Base-by-base conservation (phyloP, 1,139 yeast species). In the Saccharomyces pastorianus region DNA sequence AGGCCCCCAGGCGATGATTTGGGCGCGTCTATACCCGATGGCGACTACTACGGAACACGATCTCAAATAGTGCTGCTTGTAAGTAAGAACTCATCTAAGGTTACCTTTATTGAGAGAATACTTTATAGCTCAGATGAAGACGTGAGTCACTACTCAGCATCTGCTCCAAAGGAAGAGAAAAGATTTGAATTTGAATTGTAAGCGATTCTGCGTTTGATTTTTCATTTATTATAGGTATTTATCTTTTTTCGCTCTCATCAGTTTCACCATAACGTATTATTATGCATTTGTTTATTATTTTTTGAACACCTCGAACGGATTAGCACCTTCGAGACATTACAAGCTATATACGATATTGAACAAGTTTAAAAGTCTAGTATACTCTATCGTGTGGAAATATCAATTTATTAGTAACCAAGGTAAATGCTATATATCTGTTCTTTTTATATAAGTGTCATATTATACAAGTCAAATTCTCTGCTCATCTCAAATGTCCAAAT, bases 21-120 rank as follows among this genome's bases (percentile, higher is more conserved):
- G 29, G 73, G 73, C 3, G 66, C 69, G 2, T 65, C 71, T 7
- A 51, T 59, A 13, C 61, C 70, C 2, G 68, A 69, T 14, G 87
- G 88, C 0, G 70, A 72, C 29, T 82, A 76, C 62, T 93, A 91
- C 64, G 98, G 97, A 0, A 93, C 99, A 0, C 73, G 98, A 53
- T 88, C 97, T 0, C 96, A 90, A 65, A 89, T 96, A 0, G 80
- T 90, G 1, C 76, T 91, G 4, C 65, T 89, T 23, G 76, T 88
- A 9, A 80, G 78, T 61, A 76, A 74, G 42, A 54, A 68, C 5
- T 55, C 57, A 13, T 85, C 86, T 2, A 64, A 64, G 17, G 72
- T 77, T n/a, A 69, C 70, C 38, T 78, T 78, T 58, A 63, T 73
- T 2, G 85, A 82, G 61, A 68, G 69, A 42, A 71, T 72, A 6